phyloP scores from a whole-genome alignment of 2,329 filamentous ascomycete genomes.

The Phyllosticta ampelicida region DNA sequence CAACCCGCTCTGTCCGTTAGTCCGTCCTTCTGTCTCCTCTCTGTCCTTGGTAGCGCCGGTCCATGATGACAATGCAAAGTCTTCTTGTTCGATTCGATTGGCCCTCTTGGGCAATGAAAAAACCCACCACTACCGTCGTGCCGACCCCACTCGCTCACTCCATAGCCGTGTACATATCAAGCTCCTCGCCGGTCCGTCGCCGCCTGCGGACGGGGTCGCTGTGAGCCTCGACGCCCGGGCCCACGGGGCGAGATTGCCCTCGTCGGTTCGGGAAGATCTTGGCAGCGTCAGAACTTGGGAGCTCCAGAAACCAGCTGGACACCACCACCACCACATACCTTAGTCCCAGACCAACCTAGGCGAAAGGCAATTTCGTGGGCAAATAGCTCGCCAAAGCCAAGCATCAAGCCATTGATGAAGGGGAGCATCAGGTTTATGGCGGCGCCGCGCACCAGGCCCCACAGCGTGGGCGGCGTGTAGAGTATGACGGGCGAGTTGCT shows the following conservation, averaged over 20 bases:
- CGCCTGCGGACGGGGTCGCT: slow-evolving; percentile 51
- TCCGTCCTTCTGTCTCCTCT: too few relatives aligned
- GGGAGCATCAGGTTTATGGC: slow-evolving; percentile 93
- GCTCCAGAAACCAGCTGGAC: neutral
- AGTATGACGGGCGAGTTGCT: slow-evolving; percentile 62
- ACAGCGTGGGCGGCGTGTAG: slow-evolving; percentile 80
- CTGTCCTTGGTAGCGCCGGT: too few relatives aligned
- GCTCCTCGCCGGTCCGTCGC: slow-evolving; percentile 40
- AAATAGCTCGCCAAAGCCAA: slow-evolving; percentile 93
- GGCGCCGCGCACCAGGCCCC: slow-evolving; percentile 74
- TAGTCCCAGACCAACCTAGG: slow-evolving; percentile 86
- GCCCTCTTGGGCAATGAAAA: too few relatives aligned
- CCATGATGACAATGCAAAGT: too few relatives aligned
- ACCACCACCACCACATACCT: slow-evolving; percentile 45
- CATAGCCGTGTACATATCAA: slow-evolving; percentile 57
- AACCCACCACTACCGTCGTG: too few relatives aligned
- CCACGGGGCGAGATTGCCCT: slow-evolving; percentile 52
- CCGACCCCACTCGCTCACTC: slow-evolving; percentile 50
- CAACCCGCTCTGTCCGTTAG: too few relatives aligned
- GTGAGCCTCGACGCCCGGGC: slow-evolving; percentile 72
- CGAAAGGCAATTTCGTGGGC: slow-evolving; percentile 92
- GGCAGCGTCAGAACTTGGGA: neutral
- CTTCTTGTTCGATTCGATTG: too few relatives aligned
- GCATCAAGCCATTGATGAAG: slow-evolving; percentile 96
- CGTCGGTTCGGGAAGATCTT: slow-evolving; percentile 52